phyloP scores from a whole-genome alignment of 1,284 basidiomycete genomes.

The Austroboletus novae-zelandiae region DNA sequence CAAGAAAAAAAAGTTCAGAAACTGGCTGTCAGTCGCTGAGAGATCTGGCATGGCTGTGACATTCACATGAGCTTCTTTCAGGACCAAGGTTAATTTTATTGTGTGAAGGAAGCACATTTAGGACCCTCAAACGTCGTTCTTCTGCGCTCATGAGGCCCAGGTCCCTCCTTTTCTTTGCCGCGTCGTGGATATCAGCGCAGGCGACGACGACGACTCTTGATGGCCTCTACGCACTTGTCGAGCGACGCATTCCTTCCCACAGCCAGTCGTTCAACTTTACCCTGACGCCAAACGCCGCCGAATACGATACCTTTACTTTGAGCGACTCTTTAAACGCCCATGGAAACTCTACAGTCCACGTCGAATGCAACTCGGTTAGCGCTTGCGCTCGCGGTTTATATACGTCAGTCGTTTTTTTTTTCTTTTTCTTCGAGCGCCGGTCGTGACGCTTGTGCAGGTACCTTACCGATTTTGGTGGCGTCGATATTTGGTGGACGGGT shows the following conservation, averaged over 20 bases:
- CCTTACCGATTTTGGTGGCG: constrained; percentile 35
- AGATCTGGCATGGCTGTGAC: background rate
- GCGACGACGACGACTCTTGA: background rate
- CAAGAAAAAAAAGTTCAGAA: too few relatives aligned
- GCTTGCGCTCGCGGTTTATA: constrained; percentile 28
- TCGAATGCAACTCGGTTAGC: constrained; percentile 23
- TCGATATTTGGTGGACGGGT: constrained; percentile 46
- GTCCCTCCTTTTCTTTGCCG: too few relatives aligned
- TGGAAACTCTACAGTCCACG: constrained; percentile 10
- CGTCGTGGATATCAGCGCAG: background rate
- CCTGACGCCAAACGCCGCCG: constrained; percentile 6
- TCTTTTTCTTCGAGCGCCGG: background rate
- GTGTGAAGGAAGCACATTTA: too few relatives aligned
- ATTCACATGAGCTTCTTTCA: background rate
- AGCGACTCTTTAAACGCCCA: constrained; percentile 14
- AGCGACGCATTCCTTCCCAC: constrained; percentile 26
- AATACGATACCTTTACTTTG: constrained; percentile 25
- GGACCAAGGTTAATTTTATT: too few relatives aligned
- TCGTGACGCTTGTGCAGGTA: constrained; percentile 27
- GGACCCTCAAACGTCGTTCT: too few relatives aligned
- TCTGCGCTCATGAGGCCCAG: too few relatives aligned
- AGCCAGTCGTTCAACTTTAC: constrained; percentile 21
- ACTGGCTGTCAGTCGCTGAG: background rate
- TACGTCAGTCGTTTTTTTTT: constrained; percentile 13
- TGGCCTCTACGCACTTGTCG: constrained; percentile 26